phyloP scores from a whole-genome alignment of 352 stramenopile genomes.

The Globisporangium megalacanthum region DNA sequence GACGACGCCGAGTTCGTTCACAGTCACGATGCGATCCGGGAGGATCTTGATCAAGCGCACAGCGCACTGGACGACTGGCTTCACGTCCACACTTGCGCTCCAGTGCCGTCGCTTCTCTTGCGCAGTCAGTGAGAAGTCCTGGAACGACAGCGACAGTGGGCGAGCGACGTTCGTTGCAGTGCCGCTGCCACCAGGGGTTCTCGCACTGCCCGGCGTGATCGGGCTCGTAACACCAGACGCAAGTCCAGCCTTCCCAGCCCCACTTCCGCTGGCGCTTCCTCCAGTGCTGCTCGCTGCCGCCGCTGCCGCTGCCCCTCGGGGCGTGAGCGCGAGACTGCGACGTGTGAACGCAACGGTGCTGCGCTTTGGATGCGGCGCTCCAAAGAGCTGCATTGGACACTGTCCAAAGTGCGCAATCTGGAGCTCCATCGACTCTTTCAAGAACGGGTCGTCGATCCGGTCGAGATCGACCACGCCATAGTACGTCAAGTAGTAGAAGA shows the following conservation, averaged over 20 bases:
- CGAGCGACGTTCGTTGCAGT: constrained; percentile 27
- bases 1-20: constrained; percentile 84
- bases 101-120: constrained; percentile 57
- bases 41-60: constrained; percentile 71
- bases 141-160: constrained; percentile 60
- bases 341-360: constrained; percentile 22
- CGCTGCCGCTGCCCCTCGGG: constrained; percentile 6
- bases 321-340: constrained; percentile 11
- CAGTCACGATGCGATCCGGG: constrained; percentile 64
- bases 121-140: constrained; percentile 39
- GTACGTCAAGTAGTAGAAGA: constrained; percentile 95
- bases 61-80: constrained; percentile 46
- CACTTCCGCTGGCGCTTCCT: constrained; percentile 4
- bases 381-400: constrained; percentile 95
- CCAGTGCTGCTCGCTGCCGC: constrained; percentile 3
- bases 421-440: constrained; percentile 92
- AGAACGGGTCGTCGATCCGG: constrained; percentile 91
- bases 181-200: background rate
- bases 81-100: constrained; percentile 54
- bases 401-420: constrained; percentile 99
- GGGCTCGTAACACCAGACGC: constrained; percentile 12
- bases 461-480: constrained; percentile 96
- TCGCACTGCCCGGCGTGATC: constrained; percentile 1
- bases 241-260: background rate
- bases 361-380: constrained; percentile 62